These are phyloP conservation scores for Aspergillus sp. DNA, from an alignment of 2,329 filamentous ascomycete genomes.

Conservation along the genomic window DNA sequence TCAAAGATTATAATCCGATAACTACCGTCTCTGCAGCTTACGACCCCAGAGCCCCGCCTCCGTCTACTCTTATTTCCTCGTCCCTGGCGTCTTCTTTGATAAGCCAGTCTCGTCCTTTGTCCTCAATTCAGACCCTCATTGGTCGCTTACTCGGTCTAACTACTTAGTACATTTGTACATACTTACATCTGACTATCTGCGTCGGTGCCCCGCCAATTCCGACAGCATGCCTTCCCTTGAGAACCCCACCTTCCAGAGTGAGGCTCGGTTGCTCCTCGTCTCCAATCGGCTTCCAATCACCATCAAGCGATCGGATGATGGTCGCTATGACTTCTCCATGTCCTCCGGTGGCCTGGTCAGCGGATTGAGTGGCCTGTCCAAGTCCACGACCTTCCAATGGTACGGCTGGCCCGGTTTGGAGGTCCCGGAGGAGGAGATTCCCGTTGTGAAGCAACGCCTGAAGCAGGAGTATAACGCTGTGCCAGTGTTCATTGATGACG, in stretches of 20 bases:
- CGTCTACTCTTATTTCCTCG: not conserved
- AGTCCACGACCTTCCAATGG: constrained; percentile 95
- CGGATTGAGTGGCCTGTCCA: constrained; percentile 85
- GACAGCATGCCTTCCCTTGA: constrained; percentile 38
- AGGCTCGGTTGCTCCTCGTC: constrained; percentile 70
- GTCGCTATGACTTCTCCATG: constrained; percentile 91
- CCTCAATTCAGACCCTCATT: not conserved
- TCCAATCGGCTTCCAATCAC: constrained; percentile 96
- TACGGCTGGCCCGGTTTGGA: constrained; percentile 97
- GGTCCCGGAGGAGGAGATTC: constrained; percentile 79
- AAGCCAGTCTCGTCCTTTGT: constrained; percentile 1
- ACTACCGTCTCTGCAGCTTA: not conserved
- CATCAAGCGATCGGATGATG: constrained; percentile 90
- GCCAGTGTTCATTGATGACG: constrained; percentile 90
- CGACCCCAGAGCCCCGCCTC: not conserved
- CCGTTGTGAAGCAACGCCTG: constrained; percentile 71
- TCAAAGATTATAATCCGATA: not conserved
- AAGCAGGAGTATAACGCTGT: constrained; percentile 86
- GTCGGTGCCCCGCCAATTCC: constrained; percentile 2
- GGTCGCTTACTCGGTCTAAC: not conserved
- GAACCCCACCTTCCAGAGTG: constrained; percentile 30
- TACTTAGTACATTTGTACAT: not conserved
- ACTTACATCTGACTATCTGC: not conserved
- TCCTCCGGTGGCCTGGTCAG: constrained; percentile 95
- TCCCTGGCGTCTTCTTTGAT: not conserved